These are phyloP conservation scores for Serpula lacrymans DNA, from an alignment of 768 basidiomycete species.

Conservation along the genomic window DNA sequence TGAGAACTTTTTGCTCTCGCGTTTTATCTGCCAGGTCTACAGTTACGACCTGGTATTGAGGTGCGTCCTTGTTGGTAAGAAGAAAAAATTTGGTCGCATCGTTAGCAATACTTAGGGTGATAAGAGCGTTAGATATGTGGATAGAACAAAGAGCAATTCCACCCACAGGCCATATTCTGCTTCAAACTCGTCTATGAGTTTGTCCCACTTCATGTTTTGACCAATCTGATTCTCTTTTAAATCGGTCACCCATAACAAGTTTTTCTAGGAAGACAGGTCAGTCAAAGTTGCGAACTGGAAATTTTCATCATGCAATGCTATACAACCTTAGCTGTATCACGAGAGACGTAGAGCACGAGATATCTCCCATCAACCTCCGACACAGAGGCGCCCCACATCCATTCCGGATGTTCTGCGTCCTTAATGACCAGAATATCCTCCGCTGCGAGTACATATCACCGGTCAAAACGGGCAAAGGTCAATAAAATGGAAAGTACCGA, in stretches of 20 bases:
- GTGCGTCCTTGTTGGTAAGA: conserved; percentile 62
- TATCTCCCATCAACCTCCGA: conserved; percentile 66
- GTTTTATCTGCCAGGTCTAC: conserved; percentile 54
- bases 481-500: conserved; percentile 25
- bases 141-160: not conserved
- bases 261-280: conserved; percentile 45
- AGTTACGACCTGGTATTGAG: conserved; percentile 62
- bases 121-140: not conserved
- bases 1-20: conserved; percentile 52
- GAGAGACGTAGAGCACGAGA: conserved; percentile 47
- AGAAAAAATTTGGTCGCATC: conserved; percentile 62
- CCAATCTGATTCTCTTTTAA: conserved; percentile 57
- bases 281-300: not conserved
- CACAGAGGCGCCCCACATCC: conserved; percentile 56
- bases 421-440: conserved; percentile 67
- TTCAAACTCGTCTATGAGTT: conserved; percentile 66
- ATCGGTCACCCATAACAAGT: conserved; percentile 71
- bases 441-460: conserved; percentile 34
- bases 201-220: conserved; percentile 67
- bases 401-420: conserved; percentile 61
- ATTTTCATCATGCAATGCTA: too few relatives aligned
- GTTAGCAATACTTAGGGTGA: conserved; percentile 52
- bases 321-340: conserved; percentile 68
- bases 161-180: conserved; percentile 64
- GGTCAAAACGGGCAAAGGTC: conserved; percentile 5